These are phyloP conservation scores for Microthlaspi erraticum DNA, from an alignment of 345 rosid species.

Conservation along the genomic window DNA sequence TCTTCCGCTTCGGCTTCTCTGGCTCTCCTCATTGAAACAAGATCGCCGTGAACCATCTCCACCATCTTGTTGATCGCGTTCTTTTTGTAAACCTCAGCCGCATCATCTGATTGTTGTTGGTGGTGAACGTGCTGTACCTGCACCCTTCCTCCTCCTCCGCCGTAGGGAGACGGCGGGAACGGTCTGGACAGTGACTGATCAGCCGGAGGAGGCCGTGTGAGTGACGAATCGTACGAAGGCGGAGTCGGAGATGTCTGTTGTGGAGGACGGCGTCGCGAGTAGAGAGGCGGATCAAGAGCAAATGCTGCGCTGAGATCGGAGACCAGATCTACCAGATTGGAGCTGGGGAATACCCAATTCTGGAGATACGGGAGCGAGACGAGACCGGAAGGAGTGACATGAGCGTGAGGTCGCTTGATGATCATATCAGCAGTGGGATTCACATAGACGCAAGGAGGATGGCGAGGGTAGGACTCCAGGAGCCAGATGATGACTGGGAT, in stretches of 20 bases:
- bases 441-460: slow-evolving; percentile 88
- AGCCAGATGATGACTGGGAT: slow-evolving; percentile 95
- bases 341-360: slow-evolving; percentile 86
- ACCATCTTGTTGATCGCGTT: slow-evolving; percentile 79
- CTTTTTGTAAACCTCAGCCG: slow-evolving; percentile 68
- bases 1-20: slow-evolving; percentile 89
- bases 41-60: slow-evolving; percentile 73
- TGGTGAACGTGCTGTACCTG: slow-evolving; percentile 43
- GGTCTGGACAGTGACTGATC: slow-evolving; percentile 47
- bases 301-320: slow-evolving; percentile 61
- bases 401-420: slow-evolving; percentile 85
- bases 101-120: slow-evolving; percentile 68
- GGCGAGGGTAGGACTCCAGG: slow-evolving; percentile 91
- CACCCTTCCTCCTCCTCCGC: slow-evolving; percentile 38
- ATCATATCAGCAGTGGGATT: slow-evolving; percentile 97
- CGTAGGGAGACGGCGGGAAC: slow-evolving; percentile 62
- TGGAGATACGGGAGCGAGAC: slow-evolving; percentile 84
- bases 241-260: slow-evolving; percentile 41
- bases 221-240: slow-evolving; percentile 44
- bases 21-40: slow-evolving; percentile 64
- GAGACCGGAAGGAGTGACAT: slow-evolving; percentile 88
- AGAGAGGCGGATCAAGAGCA: slow-evolving; percentile 87
- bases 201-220: slow-evolving; percentile 20
- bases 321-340: slow-evolving; percentile 82
- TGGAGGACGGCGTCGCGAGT: slow-evolving; percentile 76